Percentiles rank a stretch among this genome's conserved stretches.
Evolutionary conservation across 306 rosid species (phyloP).

Genomic region (Nissolia schottii): DNA sequence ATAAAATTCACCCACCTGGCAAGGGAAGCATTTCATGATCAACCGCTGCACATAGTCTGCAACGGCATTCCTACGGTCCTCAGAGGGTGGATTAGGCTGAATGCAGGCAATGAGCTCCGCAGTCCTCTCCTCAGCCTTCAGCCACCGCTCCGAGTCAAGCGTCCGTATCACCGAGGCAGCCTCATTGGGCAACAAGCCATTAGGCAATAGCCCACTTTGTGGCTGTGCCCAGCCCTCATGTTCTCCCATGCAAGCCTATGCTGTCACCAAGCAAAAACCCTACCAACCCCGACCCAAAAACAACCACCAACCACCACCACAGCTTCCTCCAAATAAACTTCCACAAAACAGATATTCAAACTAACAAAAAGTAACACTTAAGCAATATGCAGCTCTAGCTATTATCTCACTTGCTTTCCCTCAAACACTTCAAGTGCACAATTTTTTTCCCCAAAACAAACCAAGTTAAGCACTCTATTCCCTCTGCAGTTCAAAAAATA

Average conservation of each 20-base stretch:
- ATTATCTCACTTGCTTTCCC: conserved; percentile 3
- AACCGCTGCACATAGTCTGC: conserved; percentile 79
- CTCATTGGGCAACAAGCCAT: conserved; percentile 86
- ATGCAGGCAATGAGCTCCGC: conserved; percentile 86
- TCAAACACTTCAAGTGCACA: conserved; percentile 16
- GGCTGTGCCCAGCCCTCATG: conserved; percentile 87
- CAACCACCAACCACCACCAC: conserved; percentile 13
- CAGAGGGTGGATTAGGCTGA: conserved; percentile 91
- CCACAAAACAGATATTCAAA: conserved; percentile 12
- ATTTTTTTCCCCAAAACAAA: conserved; percentile 17
- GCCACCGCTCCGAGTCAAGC: conserved; percentile 78
- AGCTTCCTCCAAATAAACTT: conserved; percentile 21
- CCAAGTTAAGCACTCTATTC: conserved; percentile 20
- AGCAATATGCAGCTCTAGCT: not conserved
- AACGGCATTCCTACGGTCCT: conserved; percentile 74
- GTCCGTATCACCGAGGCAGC: conserved; percentile 70
- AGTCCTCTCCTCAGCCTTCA: conserved; percentile 82
- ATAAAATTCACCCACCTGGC: conserved; percentile 60
- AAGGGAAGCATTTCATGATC: conserved; percentile 77
- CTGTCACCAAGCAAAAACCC: conserved; percentile 30
- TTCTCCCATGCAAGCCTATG: conserved; percentile 86
- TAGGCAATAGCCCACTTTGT: conserved; percentile 84
- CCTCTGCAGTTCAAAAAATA: conserved; percentile 1
- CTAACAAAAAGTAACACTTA: conserved; percentile 12
- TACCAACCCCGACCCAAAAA: conserved; percentile 17